A percentile compares a stretch with the other conserved stretches of the same genome.
Evolutionary conservation across 176 grass and related monocot genomes (phyloP).

Genomic region (Secale cereale): DNA sequence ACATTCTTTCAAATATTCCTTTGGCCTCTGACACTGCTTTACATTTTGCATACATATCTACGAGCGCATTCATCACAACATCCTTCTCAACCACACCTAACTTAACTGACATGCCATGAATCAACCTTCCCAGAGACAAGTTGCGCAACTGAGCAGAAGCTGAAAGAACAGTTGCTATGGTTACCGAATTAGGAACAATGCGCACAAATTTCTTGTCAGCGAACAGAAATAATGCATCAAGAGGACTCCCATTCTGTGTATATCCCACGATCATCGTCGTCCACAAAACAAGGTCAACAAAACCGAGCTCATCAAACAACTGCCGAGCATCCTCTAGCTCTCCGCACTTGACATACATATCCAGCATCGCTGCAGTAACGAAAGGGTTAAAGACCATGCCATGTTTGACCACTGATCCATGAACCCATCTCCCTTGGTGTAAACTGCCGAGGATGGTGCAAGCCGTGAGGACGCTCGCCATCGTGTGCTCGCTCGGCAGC

Average conservation of each 20-base stretch:
- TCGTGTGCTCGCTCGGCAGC: slow-evolving; percentile 32
- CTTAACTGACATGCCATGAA: slow-evolving; percentile 51
- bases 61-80: slow-evolving; percentile 50
- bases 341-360: slow-evolving; percentile 72
- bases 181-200: slow-evolving; percentile 56
- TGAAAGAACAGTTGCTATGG: slow-evolving; percentile 50
- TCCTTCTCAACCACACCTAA: slow-evolving; percentile 24
- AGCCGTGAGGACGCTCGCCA: slow-evolving; percentile 35
- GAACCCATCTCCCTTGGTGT: slow-evolving; percentile 69
- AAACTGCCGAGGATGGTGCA: slow-evolving; percentile 32
- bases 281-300: slow-evolving; percentile 51
- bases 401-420: slow-evolving; percentile 46
- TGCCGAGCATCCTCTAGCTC: slow-evolving; percentile 33
- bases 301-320: slow-evolving; percentile 36
- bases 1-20: slow-evolving; percentile 31
- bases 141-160: slow-evolving; percentile 43
- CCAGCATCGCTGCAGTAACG: slow-evolving; percentile 37
- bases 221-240: slow-evolving; percentile 55
- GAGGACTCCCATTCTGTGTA: slow-evolving; percentile 45
- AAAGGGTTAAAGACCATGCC: slow-evolving; percentile 40
- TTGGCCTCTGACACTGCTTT: slow-evolving; percentile 39
- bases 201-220: slow-evolving; percentile 10
- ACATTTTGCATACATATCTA: slow-evolving; percentile 71
- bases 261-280: slow-evolving; percentile 73
- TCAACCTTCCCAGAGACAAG: slow-evolving; percentile 39